phyloP scores from a whole-genome alignment of 2,329 filamentous ascomycete genomes.

The Fusarium sp. region DNA sequence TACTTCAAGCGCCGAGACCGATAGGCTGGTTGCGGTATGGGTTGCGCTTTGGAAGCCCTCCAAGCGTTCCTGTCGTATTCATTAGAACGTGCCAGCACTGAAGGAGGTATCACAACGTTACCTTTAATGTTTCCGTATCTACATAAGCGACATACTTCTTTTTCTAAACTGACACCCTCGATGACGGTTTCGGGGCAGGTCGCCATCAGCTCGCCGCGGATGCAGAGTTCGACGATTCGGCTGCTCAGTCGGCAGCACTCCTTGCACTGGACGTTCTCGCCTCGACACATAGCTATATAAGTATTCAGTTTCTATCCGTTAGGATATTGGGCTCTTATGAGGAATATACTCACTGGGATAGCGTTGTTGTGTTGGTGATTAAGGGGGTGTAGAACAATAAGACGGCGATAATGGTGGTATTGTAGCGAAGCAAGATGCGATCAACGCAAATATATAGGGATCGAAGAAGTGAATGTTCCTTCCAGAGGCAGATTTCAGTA shows the following conservation, averaged over 20 bases:
- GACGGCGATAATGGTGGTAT: background rate
- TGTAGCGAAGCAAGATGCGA: conserved; percentile 3
- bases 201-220: conserved; percentile 21
- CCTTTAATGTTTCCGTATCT: conserved; percentile 6
- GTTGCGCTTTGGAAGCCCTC: conserved; percentile 13
- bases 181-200: conserved; percentile 27
- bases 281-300: conserved; percentile 28
- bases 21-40: background rate
- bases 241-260: conserved; percentile 20
- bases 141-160: conserved; percentile 23
- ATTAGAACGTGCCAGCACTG: conserved; percentile 6
- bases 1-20: background rate
- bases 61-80: conserved; percentile 18
- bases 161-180: conserved; percentile 22
- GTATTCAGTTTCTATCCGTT: background rate
- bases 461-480: background rate
- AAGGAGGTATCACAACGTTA: conserved; percentile 8
- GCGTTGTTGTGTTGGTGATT: background rate
- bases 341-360: background rate
- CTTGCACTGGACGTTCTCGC: conserved; percentile 32
- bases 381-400: background rate
- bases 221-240: conserved; percentile 21
- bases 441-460: conserved; percentile 9
- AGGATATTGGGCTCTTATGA: background rate
- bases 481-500: background rate